Conservation (phyloP, 1,284 basidiomycete species). For the Ustilago loliicola region DNA sequence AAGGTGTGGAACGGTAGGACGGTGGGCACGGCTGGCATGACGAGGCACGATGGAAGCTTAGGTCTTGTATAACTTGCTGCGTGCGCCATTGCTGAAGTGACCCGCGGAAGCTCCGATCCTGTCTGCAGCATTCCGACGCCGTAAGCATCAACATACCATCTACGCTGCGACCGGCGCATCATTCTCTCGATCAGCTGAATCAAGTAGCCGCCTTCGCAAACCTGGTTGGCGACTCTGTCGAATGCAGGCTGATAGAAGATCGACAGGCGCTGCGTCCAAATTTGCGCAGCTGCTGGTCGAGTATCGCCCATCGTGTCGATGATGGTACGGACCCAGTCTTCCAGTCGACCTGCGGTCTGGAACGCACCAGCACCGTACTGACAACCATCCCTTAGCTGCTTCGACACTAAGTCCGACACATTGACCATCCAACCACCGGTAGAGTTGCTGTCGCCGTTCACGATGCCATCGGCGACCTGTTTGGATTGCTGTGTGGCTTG, state of each 20-base stretch:
- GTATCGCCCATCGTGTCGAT: conserved; percentile 57
- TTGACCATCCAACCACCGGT: conserved; percentile 73
- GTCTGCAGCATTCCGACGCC: conserved; percentile 17
- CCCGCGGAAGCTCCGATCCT: conserved; percentile 29
- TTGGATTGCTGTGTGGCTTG: neutral
- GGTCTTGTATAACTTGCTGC: conserved; percentile 67
- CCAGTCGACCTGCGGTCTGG: conserved; percentile 68
- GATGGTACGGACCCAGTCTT: conserved; percentile 74
- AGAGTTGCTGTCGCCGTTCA: neutral
- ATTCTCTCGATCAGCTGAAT: conserved; percentile 76
- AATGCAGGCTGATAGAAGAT: conserved; percentile 70
- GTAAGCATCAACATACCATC: conserved; percentile 74
- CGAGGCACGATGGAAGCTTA: conserved; percentile 71
- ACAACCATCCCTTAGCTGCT: conserved; percentile 73
- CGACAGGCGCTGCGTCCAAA: conserved; percentile 72
- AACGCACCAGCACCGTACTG: conserved; percentile 72
- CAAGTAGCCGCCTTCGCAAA: conserved; percentile 75
- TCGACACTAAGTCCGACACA: conserved; percentile 73
- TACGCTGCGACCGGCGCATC: conserved; percentile 74
- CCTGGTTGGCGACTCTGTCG: conserved; percentile 58
- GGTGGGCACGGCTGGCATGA: conserved; percentile 73
- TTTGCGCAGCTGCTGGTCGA: conserved; percentile 62
- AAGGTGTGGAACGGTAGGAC: conserved; percentile 78
- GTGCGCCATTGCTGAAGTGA: conserved; percentile 20
- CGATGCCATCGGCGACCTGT: neutral